These are phyloP conservation scores for Acer campestre DNA, from an alignment of 345 rosid species.

Conservation along the genomic window DNA sequence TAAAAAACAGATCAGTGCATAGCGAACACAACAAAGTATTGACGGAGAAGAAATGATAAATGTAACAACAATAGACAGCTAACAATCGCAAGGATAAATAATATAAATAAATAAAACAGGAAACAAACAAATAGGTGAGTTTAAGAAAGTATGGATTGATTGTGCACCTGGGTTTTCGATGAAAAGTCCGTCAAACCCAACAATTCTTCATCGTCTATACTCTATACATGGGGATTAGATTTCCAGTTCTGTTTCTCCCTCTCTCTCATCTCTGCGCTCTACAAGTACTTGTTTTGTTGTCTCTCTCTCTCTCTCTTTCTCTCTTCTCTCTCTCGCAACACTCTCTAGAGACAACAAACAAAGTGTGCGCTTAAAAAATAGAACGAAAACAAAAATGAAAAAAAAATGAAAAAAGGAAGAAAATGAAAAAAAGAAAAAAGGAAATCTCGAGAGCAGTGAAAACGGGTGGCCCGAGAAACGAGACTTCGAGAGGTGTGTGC, in stretches of 20 bases:
- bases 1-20: constrained; percentile 13
- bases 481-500: too few relatives aligned
- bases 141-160: neutral
- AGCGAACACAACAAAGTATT: constrained; percentile 1
- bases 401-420: too few relatives aligned
- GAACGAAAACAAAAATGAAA: neutral
- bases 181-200: constrained; percentile 19
- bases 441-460: too few relatives aligned
- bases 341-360: neutral
- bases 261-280: too few relatives aligned
- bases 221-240: constrained; percentile 14
- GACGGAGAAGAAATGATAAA: neutral
- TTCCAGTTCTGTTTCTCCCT: neutral
- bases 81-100: constrained; percentile 5
- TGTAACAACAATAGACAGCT: neutral
- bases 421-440: too few relatives aligned
- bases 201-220: constrained; percentile 18
- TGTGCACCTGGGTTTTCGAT: constrained; percentile 27
- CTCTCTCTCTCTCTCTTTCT: neutral
- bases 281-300: neutral
- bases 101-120: neutral
- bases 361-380: neutral
- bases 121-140: constrained; percentile 26
- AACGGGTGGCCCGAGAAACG: too few relatives aligned
- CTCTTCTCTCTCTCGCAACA: neutral